phyloP scores from a whole-genome alignment of 2,329 filamentous ascomycete species.

The Herpotrichia juniperi region DNA sequence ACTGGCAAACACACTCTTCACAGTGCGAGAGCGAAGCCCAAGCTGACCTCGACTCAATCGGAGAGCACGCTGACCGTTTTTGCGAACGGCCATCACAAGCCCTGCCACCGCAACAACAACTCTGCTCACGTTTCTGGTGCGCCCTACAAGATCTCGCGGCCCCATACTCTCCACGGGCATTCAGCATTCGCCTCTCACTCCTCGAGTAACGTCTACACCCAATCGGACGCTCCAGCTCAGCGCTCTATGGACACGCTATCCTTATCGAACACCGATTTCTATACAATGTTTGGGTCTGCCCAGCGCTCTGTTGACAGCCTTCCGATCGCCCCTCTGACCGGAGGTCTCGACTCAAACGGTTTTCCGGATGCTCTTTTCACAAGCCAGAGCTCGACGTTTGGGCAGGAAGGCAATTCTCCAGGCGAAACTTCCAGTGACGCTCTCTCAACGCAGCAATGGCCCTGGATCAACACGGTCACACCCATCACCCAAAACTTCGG shows the following conservation, averaged over 20 bases:
- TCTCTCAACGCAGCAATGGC: conserved; percentile 40
- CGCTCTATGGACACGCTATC: conserved; percentile 44
- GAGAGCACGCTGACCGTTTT: conserved; percentile 67
- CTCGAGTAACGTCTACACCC: conserved; percentile 29
- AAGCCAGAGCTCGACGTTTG: conserved; percentile 26
- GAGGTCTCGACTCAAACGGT: conserved; percentile 34
- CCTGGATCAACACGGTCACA: conserved; percentile 35
- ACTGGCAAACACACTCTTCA: conserved; percentile 52
- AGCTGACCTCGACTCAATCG: conserved; percentile 62
- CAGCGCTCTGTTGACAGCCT: conserved; percentile 33
- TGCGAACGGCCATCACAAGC: conserved; percentile 69
- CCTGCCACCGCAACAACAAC: conserved; percentile 68
- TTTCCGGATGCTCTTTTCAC: conserved; percentile 37
- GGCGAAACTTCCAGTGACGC: conserved; percentile 39
- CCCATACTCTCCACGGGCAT: conserved; percentile 44
- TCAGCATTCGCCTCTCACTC: conserved; percentile 34
- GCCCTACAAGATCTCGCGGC: conserved; percentile 65
- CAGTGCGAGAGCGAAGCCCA: conserved; percentile 59
- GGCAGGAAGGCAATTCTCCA: conserved; percentile 40
- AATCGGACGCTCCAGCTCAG: conserved; percentile 26
- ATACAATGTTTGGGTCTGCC: conserved; percentile 41
- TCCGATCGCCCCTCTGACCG: conserved; percentile 32
- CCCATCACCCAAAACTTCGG: conserved; percentile 37
- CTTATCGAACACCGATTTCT: conserved; percentile 44
- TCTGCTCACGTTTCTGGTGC: conserved; percentile 66